Evolutionary conservation across 202 grass and related monocot species (phyloP), one percentile per base, ranked within the genome.

Genomic region (Eragrostis tef): DNA sequence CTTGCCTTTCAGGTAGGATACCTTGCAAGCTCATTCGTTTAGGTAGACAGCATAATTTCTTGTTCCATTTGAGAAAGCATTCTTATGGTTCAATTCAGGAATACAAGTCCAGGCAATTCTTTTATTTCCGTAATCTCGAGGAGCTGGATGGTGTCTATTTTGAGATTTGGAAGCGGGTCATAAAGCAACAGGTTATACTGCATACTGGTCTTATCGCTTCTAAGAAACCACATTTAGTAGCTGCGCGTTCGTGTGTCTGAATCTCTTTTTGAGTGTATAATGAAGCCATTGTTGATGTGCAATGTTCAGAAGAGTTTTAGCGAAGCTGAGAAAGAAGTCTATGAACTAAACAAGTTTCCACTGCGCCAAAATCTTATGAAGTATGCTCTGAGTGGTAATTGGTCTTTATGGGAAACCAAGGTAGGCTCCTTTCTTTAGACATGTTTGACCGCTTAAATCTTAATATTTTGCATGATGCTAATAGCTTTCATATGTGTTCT

Each of bases 161-260:
- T 54, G 34, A 80, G 50, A 57, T 80, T 57, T 79, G 64, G 77
- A 79, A 79, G 10, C 12, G 47, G 13, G 47, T 68, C 52, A 66
- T n/a, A 44, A 79, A 69, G 10, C 34, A 80, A 44, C 41, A 80
- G 50, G 77, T 79, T 68, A 43, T 19, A 34, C 9, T 51, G 14
- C 20, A 20, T 43, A 21, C 17, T 42, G 41, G 41, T 46, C 1
- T 13, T 24, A 24, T 12, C 10, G 12, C 6, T 46, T 36, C 8
- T 67, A 36, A 49, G 25, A 34, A n/a, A 73, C 17, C 34, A 39
- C 47, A 14, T 24, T 31, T 15, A 49, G 22, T 24, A 27, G 24
- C 22, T 25, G 10, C 47, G 5, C 43, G 13, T 43, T 43, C n/a
- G 7, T 43, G 16, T 67, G 34, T 67, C 3, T 67, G 36, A 3